These are phyloP conservation scores for Chrysoporthe puriensis DNA, from an alignment of 2,329 filamentous ascomycete species.

Conservation along the genomic window DNA sequence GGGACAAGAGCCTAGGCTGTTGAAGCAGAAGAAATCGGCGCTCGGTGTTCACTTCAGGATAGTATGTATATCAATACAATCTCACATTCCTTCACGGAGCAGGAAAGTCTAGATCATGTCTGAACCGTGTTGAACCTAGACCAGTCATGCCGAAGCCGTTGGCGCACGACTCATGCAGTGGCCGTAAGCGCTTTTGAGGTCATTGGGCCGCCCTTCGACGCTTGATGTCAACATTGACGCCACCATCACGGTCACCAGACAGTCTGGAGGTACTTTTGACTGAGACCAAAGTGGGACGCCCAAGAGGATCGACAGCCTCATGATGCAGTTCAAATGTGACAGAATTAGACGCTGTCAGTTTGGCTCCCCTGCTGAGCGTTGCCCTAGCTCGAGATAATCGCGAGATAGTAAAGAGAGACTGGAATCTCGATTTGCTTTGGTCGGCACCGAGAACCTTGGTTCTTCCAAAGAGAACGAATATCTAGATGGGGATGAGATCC, in stretches of 20 bases:
- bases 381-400: not conserved
- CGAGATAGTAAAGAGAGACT: not conserved
- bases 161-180: not conserved
- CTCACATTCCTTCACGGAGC: not conserved
- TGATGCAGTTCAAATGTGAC: slow-evolving; percentile 27
- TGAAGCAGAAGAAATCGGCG: not conserved
- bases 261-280: slow-evolving; percentile 22
- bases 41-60: not conserved
- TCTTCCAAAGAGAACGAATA: not conserved
- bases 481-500: not conserved
- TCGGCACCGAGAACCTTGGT: not conserved
- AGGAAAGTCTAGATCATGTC: not conserved
- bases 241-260: slow-evolving; percentile 27
- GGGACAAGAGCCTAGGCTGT: not conserved
- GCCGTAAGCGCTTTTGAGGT: not conserved
- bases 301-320: slow-evolving; percentile 26
- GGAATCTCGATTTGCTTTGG: not conserved
- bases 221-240: slow-evolving; percentile 30
- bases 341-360: slow-evolving; percentile 21
- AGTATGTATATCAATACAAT: not conserved
- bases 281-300: slow-evolving; percentile 28
- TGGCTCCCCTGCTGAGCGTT: not conserved
- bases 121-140: not conserved
- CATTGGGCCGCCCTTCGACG: slow-evolving; percentile 11
- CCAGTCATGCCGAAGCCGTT: not conserved